Evolutionary conservation across 345 rosid species (phyloP), one percentile per base, ranked within the genome.

Genomic region (Brassica incana): DNA sequence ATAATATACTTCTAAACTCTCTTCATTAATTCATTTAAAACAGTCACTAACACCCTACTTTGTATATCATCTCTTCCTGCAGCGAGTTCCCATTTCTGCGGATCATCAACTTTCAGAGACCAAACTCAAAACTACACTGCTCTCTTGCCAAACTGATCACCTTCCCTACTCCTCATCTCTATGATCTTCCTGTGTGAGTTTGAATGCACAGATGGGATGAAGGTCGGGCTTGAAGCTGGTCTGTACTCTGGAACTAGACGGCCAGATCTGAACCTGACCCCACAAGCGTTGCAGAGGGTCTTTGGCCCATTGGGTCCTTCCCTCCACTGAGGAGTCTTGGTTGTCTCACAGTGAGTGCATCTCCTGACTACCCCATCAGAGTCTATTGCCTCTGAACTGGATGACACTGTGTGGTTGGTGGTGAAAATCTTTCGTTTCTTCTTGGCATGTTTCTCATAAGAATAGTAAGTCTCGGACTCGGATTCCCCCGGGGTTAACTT

Each of bases 201-300:
- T 30, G 97, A 94, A 80, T 94, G 98, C 83, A 89, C 1, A 0
- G 92, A 76, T 15, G 96, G 86, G 70, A 85, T 80, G 71, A 90
- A 94, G 6, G 93, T 92, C 0, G 98, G 98, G 80, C 97, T 94
- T 38, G 93, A 88, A 8, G 92, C 96, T 23, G 98, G 98, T 4
- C 97, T 86, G 82, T 94, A 94, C 84, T 94, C 98, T 0, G 97
- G 97, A 79, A 88, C 86, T 45, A 92, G 87, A 73, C 97, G 93
- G 54, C 97, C 98, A 0, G 97, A 89, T 82, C 96, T 85, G 78
- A 84, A 92, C 27, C 98, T 88, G 61, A 94, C 98, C 12, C 98
- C 98, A 60, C 98, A 94, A 15, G 97, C 98, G 54, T 92, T 94
- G 86, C 98, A 94, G 40, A 94, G 93, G 15, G 97, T 94, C 86